Evolutionary conservation across 805 yeast species (phyloP), one percentile per base, ranked within the genome.

Genomic region (Komagataella pseudopastoris): DNA sequence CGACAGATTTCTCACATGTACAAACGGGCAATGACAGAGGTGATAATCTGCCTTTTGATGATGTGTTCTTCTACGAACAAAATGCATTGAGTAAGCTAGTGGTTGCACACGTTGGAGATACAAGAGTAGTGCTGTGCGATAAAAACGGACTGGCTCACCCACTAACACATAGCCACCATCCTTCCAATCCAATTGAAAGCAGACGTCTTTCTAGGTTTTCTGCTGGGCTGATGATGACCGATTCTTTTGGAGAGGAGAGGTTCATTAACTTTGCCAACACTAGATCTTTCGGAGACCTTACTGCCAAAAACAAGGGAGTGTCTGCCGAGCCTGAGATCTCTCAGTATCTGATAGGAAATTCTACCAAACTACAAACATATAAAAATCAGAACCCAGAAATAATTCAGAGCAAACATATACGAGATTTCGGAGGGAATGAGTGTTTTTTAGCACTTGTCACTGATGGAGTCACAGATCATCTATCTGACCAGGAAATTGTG

Each of bases 91-190:
- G 88, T 20, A 80, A 81, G 58, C 65, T 93, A 20, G 75, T 86
- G 0, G 78, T 90, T 17, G 90, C 95, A 1, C 99, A 93, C 61
- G 81, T 91, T 12, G 99, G 99, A 5, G 99, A 93, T 63, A 85
- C 97, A 2, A 77, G 86, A 55, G 88, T 95, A 5, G 75, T 93
- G 2, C 59, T 93, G n/a, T 85, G 93, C 56, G 98, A 90, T 65
- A 76, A 75, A 52, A 65, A 74, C 51, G 98, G 98, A 2, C 68
- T 77, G 45, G 95, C 95, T 1, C 90, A 83, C 57, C 72, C 87
- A 17, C 69, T 93, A 50, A 87, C 96, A 1, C 72, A 77, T 44
- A 77, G 81, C 43, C 99, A 93, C 65, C 96, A 91, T 65, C 96
- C 97, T 2, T 77, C 87, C 0, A 83, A 89, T 49, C 84, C 88